These are phyloP conservation scores for Komagataella populi DNA, from an alignment of 805 yeast species.

Conservation along the genomic window DNA sequence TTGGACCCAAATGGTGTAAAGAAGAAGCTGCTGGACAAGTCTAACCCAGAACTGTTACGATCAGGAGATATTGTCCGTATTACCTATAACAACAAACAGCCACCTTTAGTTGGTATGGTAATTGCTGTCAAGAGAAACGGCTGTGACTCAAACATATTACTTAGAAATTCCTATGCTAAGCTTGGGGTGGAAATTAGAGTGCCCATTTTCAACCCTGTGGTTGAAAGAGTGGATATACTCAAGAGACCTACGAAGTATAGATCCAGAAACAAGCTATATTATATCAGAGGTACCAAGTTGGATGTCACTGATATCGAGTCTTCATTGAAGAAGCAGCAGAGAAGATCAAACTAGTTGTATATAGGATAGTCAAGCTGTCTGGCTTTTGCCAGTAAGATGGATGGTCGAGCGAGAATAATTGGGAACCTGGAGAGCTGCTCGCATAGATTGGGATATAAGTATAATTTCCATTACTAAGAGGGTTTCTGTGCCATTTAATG, in stretches of 20 bases:
- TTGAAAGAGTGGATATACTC: conserved; percentile 65
- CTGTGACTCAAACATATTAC: conserved; percentile 58
- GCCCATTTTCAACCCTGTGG: conserved; percentile 68
- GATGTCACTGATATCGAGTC: conserved; percentile 61
- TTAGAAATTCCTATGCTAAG: conserved; percentile 72
- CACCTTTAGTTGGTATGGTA: conserved; percentile 65
- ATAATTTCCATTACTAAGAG: too few species aligned
- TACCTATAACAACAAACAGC: conserved; percentile 45
- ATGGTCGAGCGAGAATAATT: too few species aligned
- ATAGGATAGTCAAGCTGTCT: neutral
- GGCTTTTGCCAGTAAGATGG: neutral
- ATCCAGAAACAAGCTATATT: conserved; percentile 78
- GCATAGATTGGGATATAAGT: neutral
- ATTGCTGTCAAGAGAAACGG: conserved; percentile 64
- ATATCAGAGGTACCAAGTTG: conserved; percentile 66
- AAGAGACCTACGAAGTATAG: conserved; percentile 63
- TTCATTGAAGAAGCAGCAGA: neutral
- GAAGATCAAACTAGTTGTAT: neutral
- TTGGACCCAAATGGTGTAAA: conserved; percentile 68
- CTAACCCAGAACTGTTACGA: conserved; percentile 37
- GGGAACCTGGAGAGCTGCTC: too few species aligned
- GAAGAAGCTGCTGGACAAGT: conserved; percentile 34
- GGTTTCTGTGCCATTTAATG: neutral
- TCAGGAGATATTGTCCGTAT: conserved; percentile 79
- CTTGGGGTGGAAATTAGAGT: conserved; percentile 79